Evolutionary conservation across 257 asterid genomes (phyloP).

Genomic region (Plantago ovata): DNA sequence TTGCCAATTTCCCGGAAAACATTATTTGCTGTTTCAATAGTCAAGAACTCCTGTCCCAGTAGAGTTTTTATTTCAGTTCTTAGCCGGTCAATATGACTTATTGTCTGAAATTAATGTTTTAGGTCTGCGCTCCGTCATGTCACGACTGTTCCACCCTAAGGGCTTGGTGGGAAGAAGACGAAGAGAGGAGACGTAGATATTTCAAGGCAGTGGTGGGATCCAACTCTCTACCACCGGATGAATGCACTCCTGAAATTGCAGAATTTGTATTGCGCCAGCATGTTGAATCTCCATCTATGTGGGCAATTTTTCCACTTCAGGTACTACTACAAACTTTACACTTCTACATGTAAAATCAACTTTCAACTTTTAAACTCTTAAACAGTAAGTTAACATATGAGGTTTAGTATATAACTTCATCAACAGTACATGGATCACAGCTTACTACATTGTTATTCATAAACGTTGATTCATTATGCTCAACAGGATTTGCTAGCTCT

Average conservation of each 20-base stretch:
- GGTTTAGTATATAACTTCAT: no score
- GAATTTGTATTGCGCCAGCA: constrained; percentile 70
- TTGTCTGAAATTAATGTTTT: neutral
- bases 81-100: neutral
- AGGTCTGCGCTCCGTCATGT: constrained; percentile 99
- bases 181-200: constrained; percentile 59
- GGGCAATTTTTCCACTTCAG: constrained; percentile 99
- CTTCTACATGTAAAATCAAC: no score
- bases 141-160: constrained; percentile 96
- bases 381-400: no score
- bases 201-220: constrained; percentile 70
- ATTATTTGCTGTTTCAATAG: no score
- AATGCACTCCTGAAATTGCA: constrained; percentile 79
- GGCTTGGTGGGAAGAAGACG: constrained; percentile 99
- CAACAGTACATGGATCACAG: no score
- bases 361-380: no score
- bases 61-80: no score
- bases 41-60: no score
- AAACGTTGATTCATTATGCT: neutral
- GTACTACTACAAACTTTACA: no score
- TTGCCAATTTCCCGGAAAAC: no score
- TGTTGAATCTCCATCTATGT: constrained; percentile 91
- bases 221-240: constrained; percentile 65
- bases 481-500: constrained; percentile 83
- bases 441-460: no score